Base-by-base conservation (phyloP, 257 asterid species). In the Ballota nigra region DNA sequence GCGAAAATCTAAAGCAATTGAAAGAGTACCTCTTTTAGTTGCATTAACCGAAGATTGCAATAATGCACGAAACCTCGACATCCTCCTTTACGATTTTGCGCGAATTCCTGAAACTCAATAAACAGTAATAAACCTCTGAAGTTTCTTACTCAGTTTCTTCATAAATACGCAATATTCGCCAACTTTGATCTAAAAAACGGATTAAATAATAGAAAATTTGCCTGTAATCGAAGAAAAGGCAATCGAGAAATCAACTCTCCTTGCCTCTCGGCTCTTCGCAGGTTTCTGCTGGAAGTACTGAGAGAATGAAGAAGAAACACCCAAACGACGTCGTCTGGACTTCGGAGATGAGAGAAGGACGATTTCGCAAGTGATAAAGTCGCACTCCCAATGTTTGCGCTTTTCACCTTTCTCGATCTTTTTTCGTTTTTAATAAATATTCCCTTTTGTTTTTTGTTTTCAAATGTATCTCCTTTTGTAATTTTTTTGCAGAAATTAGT, bases 41-140 rank as follows among this genome's bases (percentile, higher is more conserved):
- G 98, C 97, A 83, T 74, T 81, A 33, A 87, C 64, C 9, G 98
- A 88, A 77, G 94, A 85, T 82, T 90, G 93, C 91, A 74, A 77
- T 43, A 92, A 62, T 43, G 84, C 74, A 51, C 97, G 96, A 78
- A 92, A 86, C 81, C 92, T 86, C 6, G 96, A 88, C 98, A 92
- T 92, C 63, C 43, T 51, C 68, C n/a, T 63, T 34, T 26, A 57
- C 15, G 41, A 9, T 13, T 65, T 51, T 28, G 28, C 23, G 12
- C 16, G 19, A 61, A 61, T 40, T 36, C 61, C 71, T 63, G 80
- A 45, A 69, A 72, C 10, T 57, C 36, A 11, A 24, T 41, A 49
- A 71, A 22, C 19, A 58, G 4, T 0, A 18, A 57, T 8, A 29
- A 68, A 51, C 11, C 8, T 5, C 3, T 5, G 4, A 9, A 22